Evolutionary conservation across 2,329 filamentous ascomycete species (phyloP), one percentile per base, ranked within the genome.

Genomic region (Xylariaceae sp.): DNA sequence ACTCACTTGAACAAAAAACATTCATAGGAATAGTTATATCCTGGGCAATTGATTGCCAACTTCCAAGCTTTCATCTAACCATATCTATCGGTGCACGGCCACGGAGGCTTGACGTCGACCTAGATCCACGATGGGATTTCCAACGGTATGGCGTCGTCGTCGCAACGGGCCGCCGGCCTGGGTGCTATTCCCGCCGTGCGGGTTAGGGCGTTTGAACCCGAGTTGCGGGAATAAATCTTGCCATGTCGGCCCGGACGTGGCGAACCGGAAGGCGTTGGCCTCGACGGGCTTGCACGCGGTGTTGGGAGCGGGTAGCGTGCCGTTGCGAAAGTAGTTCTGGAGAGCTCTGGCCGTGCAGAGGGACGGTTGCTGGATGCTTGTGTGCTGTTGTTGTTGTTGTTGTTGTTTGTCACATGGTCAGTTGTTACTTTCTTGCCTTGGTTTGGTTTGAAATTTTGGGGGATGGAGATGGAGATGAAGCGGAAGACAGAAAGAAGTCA

Each of bases 301-400:
- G 47, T 47, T 51, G 9, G 48, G 52, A 19, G 52, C 51, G 4
- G 63, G 63, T 30, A 64, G 48, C 11, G 47, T 56, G 27, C 63
- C 63, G 8, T 62, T 45, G 1, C 51, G 50, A 39, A 65, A 64
- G 47, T 60, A 64, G 6, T 34, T 55, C 29, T 55, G 55, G 42
- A 64, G 62, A 19, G 53, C 56, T 26, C 31, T 41, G 12, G 61
- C 57, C 8, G 63, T 62, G 48, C 63, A 65, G 47, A 59, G 57
- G 8, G 62, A 64, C 12, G 60, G 56, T 19, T 63, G 60, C n/a
- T 57, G 52, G 6, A 64, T 50, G 42, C 47, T 57, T 2, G 55
- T 45, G 45, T 63, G 59, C 55, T 61, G 12, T 53, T 47, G 19
- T 19, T 19, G 19, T 19, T 19, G 19, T 19, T 19, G 19, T 11